Evolutionary conservation across 2,329 filamentous ascomycete genomes (phyloP).

Genomic region (Trichoderma endophyticum): DNA sequence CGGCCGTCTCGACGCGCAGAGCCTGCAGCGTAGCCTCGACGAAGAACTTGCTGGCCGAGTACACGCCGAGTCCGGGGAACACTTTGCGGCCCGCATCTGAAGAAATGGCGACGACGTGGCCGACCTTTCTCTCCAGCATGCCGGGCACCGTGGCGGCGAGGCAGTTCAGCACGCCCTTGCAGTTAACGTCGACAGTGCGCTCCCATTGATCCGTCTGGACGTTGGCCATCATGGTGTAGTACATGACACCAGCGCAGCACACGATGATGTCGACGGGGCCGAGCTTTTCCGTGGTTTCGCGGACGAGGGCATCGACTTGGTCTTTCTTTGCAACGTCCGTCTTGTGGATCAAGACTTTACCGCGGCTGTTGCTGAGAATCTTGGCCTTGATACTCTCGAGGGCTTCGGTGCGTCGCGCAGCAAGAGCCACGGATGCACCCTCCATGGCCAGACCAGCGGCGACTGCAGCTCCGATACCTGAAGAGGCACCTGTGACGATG

Average conservation of each 20-base stretch:
- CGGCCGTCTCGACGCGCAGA: constrained; percentile 72
- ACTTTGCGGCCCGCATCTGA: constrained; percentile 80
- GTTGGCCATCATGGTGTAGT: constrained; percentile 85
- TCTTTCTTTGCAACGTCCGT: constrained; percentile 69
- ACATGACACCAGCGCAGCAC: constrained; percentile 80
- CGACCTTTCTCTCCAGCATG: constrained; percentile 66
- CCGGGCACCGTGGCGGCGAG: constrained; percentile 65
- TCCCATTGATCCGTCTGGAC: constrained; percentile 72
- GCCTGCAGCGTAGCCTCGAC: constrained; percentile 77
- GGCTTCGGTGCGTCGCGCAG: constrained; percentile 66
- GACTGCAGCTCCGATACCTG: constrained; percentile 74
- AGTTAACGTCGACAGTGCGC: constrained; percentile 79
- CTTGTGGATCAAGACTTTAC: constrained; percentile 64
- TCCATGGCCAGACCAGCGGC: constrained; percentile 65
- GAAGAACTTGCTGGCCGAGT: constrained; percentile 82
- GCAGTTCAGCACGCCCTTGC: constrained; percentile 75
- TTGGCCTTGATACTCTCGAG: constrained; percentile 65
- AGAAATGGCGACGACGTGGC: constrained; percentile 77
- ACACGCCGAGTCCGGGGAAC: constrained; percentile 77
- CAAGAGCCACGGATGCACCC: constrained; percentile 69
- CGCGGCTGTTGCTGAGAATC: constrained; percentile 50
- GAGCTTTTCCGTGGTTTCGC: constrained; percentile 56
- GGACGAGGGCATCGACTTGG: constrained; percentile 65
- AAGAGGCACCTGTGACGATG: constrained; percentile 75
- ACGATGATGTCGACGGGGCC: constrained; percentile 77